Percentiles rank a stretch among this genome's conserved stretches.
Conservation (phyloP, 441 rosid genomes). For the Lepidium campestre region DNA sequence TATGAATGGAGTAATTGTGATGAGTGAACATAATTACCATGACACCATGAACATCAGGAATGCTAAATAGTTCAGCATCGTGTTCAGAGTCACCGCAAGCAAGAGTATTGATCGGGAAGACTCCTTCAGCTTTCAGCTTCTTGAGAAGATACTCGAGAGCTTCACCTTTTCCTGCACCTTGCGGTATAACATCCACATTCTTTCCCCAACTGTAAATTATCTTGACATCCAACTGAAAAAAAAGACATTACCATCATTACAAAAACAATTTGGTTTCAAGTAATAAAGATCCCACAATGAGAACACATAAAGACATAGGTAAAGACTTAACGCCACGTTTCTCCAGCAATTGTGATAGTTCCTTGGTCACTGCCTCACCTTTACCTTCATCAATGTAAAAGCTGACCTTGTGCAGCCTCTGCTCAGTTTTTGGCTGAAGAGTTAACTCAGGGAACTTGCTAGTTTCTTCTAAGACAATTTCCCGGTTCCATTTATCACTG, state of each 20-base stretch:
- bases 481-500: conserved; percentile 62
- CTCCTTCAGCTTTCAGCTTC: conserved; percentile 61
- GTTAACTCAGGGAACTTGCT: conserved; percentile 69
- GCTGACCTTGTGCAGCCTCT: conserved; percentile 83
- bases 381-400: conserved; percentile 66
- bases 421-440: conserved; percentile 89
- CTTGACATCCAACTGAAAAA: conserved; percentile 77
- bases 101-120: conserved; percentile 62
- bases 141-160: conserved; percentile 81
- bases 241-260: not conserved
- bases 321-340: conserved; percentile 53
- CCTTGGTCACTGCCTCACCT: conserved; percentile 58
- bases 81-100: conserved; percentile 93
- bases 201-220: conserved; percentile 87
- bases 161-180: conserved; percentile 97
- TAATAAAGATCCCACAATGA: not conserved
- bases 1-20: not conserved
- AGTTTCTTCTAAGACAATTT: conserved; percentile 60
- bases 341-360: conserved; percentile 49
- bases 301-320: not conserved
- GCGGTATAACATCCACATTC: conserved; percentile 87
- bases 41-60: conserved; percentile 74
- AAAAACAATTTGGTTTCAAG: conserved; percentile 1
- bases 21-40: conserved; percentile 48
- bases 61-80: conserved; percentile 84